These are phyloP conservation scores for Naganishia onofrii DNA, from an alignment of 768 basidiomycete species.

Conservation along the genomic window DNA sequence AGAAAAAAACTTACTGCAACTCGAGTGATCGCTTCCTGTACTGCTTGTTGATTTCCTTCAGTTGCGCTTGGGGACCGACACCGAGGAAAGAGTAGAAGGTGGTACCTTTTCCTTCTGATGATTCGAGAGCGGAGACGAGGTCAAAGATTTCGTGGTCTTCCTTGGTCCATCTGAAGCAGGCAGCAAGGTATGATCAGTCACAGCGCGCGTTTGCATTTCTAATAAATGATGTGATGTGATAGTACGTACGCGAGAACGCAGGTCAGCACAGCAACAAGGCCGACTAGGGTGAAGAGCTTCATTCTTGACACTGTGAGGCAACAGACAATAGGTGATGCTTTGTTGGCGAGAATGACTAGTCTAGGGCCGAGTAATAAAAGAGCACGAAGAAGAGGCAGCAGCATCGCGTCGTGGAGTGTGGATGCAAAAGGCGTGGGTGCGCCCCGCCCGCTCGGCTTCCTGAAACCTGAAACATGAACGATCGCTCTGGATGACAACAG, in stretches of 20 bases:
- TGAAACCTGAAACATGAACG: too few relatives aligned
- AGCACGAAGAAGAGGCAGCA: too few relatives aligned
- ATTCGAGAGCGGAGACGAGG: constrained; percentile 75
- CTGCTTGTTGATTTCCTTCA: constrained; percentile 74
- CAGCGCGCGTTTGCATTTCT: too few relatives aligned
- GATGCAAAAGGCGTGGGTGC: too few relatives aligned
- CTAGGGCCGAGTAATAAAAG: too few relatives aligned
- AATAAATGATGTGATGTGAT: not conserved
- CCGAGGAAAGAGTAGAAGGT: constrained; percentile 94
- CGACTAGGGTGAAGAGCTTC: constrained; percentile 10
- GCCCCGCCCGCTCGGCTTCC: too few relatives aligned
- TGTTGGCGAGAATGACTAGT: too few relatives aligned
- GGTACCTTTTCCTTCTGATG: constrained; percentile 81
- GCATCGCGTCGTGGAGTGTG: too few relatives aligned
- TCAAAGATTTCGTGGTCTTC: constrained; percentile 97
- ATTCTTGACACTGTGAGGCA: not conserved
- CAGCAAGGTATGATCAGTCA: too few relatives aligned
- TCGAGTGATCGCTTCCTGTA: constrained; percentile 87
- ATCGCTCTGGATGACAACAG: too few relatives aligned
- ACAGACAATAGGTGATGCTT: not conserved
- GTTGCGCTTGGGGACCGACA: constrained; percentile 65
- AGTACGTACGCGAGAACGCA: constrained; percentile 15
- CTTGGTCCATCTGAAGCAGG: constrained; percentile 53
- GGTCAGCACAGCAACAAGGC: constrained; percentile 4
- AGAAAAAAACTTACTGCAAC: constrained; percentile 75